Base-by-base conservation (phyloP, 2,329 filamentous ascomycete species). In the Colletotrichum filicis region DNA sequence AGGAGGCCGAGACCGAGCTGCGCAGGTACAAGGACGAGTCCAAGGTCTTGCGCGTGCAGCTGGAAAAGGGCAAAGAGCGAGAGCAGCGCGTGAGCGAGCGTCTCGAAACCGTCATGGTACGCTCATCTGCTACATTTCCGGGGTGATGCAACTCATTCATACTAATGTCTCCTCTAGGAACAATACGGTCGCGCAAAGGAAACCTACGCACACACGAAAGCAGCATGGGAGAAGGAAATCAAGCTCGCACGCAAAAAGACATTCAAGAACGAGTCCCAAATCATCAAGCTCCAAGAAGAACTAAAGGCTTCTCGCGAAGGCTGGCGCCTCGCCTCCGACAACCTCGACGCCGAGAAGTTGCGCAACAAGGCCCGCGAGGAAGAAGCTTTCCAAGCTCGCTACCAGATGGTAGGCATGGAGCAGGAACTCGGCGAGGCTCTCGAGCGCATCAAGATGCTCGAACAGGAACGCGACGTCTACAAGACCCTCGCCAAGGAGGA, bases 161-260 rank as follows among this genome's bases (percentile, higher is more conserved):
- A 26, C 64, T 74, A n/a, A 69, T 62, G 5, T 16, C 7, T 7
- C 58, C 68, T 63, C 61, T 77, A 94, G 92, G 92, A 93, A 77
- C 92, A 92, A 79, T 92, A 92, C 77, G 88, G 90, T 35, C 91
- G 91, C 74, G 88, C 90, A 64, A 94, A 94, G 80, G 92, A 93
- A 78, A 92, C 91, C 49, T 88, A 92, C 76, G 87, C 89, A 52
- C 90, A 92, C 79, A 91, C 90, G 11, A 89, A 92, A 80, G 84
- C 89, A 24, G 82, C 93, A 11, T 94, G 92, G 89, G 92, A 94
- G 77, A 94, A 94, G 79, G 92, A 94, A 80, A 91, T 94, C 56
- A 88, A 92, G 67, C 87, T 90, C 68, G 88, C 90, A 11, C 87
- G 92, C 62, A 94, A 94, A 77, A 93, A 94, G 77, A 91, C 91